phyloP scores from a whole-genome alignment of 2,329 filamentous ascomycete genomes.

The Cladophialophora carrionii region DNA sequence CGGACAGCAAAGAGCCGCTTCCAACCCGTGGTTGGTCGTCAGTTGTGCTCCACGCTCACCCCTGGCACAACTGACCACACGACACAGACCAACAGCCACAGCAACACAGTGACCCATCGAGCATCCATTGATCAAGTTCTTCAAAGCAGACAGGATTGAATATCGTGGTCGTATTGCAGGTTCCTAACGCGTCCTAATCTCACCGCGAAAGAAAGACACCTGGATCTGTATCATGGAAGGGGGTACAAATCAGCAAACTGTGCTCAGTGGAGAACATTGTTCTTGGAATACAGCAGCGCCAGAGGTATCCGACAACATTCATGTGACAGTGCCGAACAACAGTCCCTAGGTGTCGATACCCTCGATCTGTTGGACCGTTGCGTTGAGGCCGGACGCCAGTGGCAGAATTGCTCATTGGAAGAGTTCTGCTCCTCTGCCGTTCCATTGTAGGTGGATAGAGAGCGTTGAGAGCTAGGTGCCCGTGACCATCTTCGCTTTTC shows the following conservation, averaged over 20 bases:
- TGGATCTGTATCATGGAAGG: not conserved
- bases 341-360: not conserved
- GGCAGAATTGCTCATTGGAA: not conserved
- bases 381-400: not conserved
- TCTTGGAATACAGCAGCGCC: not conserved
- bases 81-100: constrained; percentile 1
- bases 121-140: not conserved
- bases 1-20: constrained; percentile 10
- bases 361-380: not conserved
- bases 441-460: not conserved
- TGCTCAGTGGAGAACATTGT: not conserved
- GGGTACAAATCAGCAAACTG: not conserved
- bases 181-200: not conserved
- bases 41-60: not conserved
- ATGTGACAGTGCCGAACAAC: not conserved
- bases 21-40: constrained; percentile 12
- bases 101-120: not conserved
- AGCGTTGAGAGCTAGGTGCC: too few relatives aligned
- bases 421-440: not conserved
- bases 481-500: not conserved
- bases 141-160: not conserved
- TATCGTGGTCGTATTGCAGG: not conserved
- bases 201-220: not conserved
- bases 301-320: not conserved
- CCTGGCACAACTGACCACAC: not conserved